phyloP scores from a whole-genome alignment of 1,139 yeast species.

The Tardiomyces digboiensis region DNA sequence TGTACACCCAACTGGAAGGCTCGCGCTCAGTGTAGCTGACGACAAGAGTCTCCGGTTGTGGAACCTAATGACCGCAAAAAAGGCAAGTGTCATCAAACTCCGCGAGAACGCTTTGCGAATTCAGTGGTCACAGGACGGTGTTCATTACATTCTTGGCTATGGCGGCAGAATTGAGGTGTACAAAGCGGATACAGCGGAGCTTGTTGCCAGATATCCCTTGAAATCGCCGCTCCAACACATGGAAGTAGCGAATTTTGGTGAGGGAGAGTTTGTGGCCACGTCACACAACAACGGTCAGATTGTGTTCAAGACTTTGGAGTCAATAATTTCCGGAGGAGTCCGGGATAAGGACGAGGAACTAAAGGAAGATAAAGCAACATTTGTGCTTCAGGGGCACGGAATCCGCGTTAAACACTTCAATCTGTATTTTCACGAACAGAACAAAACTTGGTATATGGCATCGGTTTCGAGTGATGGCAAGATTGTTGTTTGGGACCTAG shows the following conservation, averaged over 20 bases:
- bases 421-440: conserved; percentile 34
- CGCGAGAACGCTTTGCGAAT: conserved; percentile 32
- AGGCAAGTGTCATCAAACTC: conserved; percentile 76
- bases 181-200: conserved; percentile 54
- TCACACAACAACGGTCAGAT: conserved; percentile 74
- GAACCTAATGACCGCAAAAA: conserved; percentile 97
- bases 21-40: conserved; percentile 81
- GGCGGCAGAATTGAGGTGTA: conserved; percentile 56
- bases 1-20: conserved; percentile 87
- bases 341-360: conserved; percentile 17
- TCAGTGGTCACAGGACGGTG: conserved; percentile 41
- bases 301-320: conserved; percentile 38
- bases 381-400: conserved; percentile 68
- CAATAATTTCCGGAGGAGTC: neutral
- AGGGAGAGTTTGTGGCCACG: conserved; percentile 48
- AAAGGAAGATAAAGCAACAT: conserved; percentile 18
- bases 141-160: conserved; percentile 66
- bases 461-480: conserved; percentile 92
- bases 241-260: conserved; percentile 33
- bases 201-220: conserved; percentile 38
- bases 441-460: conserved; percentile 39
- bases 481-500: conserved; percentile 82
- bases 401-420: conserved; percentile 75
- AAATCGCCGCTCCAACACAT: conserved; percentile 59
- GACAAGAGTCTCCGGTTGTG: conserved; percentile 82